A percentile compares a stretch with the other conserved stretches of the same genome.
phyloP scores from a whole-genome alignment of 305 asterid species.

The Fraxinus sp. region DNA sequence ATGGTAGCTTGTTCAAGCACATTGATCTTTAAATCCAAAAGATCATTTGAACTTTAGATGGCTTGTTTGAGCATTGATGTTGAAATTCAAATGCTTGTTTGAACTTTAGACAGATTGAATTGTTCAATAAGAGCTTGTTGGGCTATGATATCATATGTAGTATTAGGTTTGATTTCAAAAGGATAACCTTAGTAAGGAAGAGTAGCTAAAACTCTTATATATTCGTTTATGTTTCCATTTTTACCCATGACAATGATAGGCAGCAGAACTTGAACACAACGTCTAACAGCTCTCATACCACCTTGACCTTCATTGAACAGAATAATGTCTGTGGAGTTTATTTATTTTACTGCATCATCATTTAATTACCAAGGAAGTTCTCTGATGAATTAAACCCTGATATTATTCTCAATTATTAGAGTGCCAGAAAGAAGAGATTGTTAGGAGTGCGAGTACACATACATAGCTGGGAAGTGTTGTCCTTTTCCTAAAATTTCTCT shows the following conservation, averaged over 20 bases:
- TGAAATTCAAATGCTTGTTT: not conserved
- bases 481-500: slow-evolving; percentile 48
- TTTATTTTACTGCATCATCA: not conserved
- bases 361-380: not conserved
- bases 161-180: too few species aligned
- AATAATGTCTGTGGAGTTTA: not conserved
- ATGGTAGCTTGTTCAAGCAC: not conserved
- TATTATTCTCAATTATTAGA: slow-evolving; percentile 40
- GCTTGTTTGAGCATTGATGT: not conserved
- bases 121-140: not conserved
- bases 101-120: not conserved
- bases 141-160: not conserved
- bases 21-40: not conserved
- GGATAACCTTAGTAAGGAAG: not conserved
- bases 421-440: slow-evolving; percentile 18
- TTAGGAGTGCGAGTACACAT: slow-evolving; percentile 31
- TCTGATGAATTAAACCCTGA: slow-evolving; percentile 2
- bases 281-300: not conserved
- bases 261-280: not conserved
- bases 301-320: not conserved
- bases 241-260: not conserved
- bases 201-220: not conserved
- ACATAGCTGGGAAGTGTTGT: slow-evolving; percentile 56
- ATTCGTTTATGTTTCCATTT: too few species aligned
- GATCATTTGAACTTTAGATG: not conserved